phyloP scores from a whole-genome alignment of 2,329 filamentous ascomycete genomes.

The Pseudocercospora ulei region DNA sequence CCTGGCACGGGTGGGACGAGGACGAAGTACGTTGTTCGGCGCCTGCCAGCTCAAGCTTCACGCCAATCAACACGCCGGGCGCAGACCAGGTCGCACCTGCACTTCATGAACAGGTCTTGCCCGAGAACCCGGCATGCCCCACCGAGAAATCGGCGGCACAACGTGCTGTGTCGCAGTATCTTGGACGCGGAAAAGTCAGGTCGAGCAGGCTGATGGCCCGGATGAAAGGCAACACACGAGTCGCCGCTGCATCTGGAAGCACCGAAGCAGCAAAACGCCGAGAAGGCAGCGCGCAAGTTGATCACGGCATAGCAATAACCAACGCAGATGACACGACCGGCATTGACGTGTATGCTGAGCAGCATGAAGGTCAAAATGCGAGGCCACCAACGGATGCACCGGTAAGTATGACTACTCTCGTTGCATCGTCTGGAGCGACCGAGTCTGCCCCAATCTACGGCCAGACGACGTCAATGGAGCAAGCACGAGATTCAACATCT shows the following conservation, averaged over 20 bases:
- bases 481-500: conserved; percentile 22
- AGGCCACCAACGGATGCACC: background rate
- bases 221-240: conserved; percentile 6
- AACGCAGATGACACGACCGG: conserved; percentile 8
- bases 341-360: background rate
- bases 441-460: conserved; percentile 16
- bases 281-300: conserved; percentile 3
- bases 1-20: conserved; percentile 9
- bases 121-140: background rate
- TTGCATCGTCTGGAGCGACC: background rate
- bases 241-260: background rate
- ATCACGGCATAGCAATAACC: conserved; percentile 12
- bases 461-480: conserved; percentile 19
- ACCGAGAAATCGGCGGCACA: conserved; percentile 2
- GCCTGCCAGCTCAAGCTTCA: conserved; percentile 15
- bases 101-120: background rate
- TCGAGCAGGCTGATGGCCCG: background rate
- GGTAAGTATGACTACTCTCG: conserved; percentile 1
- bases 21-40: background rate
- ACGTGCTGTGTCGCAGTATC: conserved; percentile 15
- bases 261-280: background rate
- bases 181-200: conserved; percentile 12
- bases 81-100: background rate
- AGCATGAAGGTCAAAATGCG: background rate
- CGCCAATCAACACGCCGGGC: conserved; percentile 19